phyloP scores from a whole-genome alignment of 139 green algal species.

The Astrephomene gubernaculifera region DNA sequence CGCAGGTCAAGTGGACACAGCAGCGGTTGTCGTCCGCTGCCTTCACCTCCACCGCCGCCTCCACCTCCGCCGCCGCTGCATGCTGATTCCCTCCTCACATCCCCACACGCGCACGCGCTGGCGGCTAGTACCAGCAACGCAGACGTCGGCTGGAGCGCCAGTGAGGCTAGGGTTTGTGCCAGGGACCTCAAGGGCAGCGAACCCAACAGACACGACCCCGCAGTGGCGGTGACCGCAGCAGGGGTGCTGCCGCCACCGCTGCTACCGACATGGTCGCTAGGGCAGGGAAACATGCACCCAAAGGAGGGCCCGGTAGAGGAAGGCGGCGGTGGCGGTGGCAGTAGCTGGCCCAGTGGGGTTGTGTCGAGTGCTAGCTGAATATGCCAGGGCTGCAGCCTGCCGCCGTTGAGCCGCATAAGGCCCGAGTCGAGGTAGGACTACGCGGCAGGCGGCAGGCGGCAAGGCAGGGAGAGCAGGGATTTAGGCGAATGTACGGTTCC shows the following conservation, averaged over 20 bases:
- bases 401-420: neutral
- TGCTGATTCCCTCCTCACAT: no score
- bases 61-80: neutral
- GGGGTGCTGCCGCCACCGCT: no score
- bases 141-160: constrained; percentile 23
- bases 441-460: neutral
- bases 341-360: neutral
- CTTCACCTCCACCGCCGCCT: neutral
- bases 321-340: neutral
- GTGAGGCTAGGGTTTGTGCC: neutral
- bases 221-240: neutral
- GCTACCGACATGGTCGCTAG: no score
- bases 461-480: neutral
- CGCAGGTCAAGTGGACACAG: constrained; percentile 35
- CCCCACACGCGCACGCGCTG: no score
- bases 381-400: constrained; percentile 24
- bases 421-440: constrained; percentile 15
- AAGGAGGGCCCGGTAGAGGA: no score
- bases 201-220: neutral
- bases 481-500: no score
- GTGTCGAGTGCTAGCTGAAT: constrained; percentile 18
- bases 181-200: constrained; percentile 2
- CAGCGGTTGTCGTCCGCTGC: neutral
- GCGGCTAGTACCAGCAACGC: constrained; percentile 26
- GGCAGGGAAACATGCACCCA: no score